Evolutionary conservation across 2,329 filamentous ascomycete species (phyloP).

Genomic region (Trichophaea hybrida): DNA sequence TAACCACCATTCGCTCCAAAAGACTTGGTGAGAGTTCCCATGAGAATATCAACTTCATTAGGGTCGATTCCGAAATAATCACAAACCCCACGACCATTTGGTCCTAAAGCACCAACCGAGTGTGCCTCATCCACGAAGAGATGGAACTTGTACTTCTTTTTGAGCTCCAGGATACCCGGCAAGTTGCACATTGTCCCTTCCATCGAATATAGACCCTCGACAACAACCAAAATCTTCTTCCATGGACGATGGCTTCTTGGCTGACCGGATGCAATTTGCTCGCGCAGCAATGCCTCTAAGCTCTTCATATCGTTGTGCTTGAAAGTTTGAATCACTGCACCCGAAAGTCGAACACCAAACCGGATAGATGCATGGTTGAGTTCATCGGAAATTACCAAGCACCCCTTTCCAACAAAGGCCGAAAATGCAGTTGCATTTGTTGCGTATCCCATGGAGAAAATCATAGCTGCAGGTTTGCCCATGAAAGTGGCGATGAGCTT

Average conservation of each 20-base stretch:
- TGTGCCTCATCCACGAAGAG: slow-evolving; percentile 95
- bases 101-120: slow-evolving; percentile 83
- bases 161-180: slow-evolving; percentile 72
- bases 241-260: slow-evolving; percentile 95
- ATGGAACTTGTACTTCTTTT: slow-evolving; percentile 93
- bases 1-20: slow-evolving; percentile 98
- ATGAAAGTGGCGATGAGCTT: slow-evolving; percentile 79
- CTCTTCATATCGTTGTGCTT: slow-evolving; percentile 93
- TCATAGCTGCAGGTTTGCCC: slow-evolving; percentile 85
- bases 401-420: slow-evolving; percentile 81
- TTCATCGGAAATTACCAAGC: slow-evolving; percentile 89
- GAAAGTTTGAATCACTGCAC: slow-evolving; percentile 89
- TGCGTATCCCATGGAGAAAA: slow-evolving; percentile 98
- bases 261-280: slow-evolving; percentile 90
- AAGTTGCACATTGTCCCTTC: slow-evolving; percentile 97
- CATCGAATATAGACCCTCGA: slow-evolving; percentile 98
- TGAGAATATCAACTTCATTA: slow-evolving; percentile 78
- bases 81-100: slow-evolving; percentile 78
- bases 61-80: slow-evolving; percentile 93
- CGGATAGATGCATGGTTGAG: slow-evolving; percentile 96
- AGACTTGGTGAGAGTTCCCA: slow-evolving; percentile 96
- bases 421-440: slow-evolving; percentile 91
- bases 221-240: slow-evolving; percentile 96
- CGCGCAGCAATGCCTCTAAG: slow-evolving; percentile 71
- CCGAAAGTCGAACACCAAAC: slow-evolving; percentile 82